Base-by-base conservation (phyloP, 1,139 yeast genomes). In the Saccharomyces pastorianus region DNA sequence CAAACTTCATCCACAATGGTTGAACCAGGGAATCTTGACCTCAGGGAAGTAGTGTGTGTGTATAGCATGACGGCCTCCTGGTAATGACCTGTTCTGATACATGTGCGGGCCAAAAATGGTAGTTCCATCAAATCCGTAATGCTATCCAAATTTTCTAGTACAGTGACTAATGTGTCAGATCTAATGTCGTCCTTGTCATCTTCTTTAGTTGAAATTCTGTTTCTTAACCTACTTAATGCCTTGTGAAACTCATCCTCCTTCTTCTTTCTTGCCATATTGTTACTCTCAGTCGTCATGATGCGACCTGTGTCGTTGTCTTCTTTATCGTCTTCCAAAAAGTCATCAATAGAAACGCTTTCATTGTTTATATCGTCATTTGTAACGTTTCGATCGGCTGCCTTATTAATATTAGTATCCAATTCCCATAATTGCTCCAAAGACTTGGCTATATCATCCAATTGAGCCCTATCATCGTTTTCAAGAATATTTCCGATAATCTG, bases 31-130 rank as follows among this genome's bases (percentile, higher is more conserved):
- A 85, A 91, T 55, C 95, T 75, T 26, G 84, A 79, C 1, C 78
- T 74, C 44, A 91, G 73, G 51, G 95, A 77, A 57, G 83, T 80
- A 0, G 87, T 81, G 64, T 87, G 82, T 48, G 85, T 78, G 17
- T 66, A 68, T 5, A 69, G 55, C 64, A 68, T 59, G 26, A 91
- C 77, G 6, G 96, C 90, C 64, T 90, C 96, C 46, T 90, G 88
- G 66, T 90, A 93, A 66, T 88, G 88, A 0, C 96, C 96, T 53
- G 87, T 86, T 52, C 82, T 76, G 6, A 90, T 88, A 69, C 97
- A 88, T n/a, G 91, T 82, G 53, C 83, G 78, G 46, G 95, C 84
- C 52, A 91, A 70, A 1, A 95, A 79, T 0, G 98, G 98, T 32
- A 93, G 73, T 64, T 89, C 96, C 58, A 91, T 74, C 9, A 90